Evolutionary conservation across 495 filamentous ascomycete species (phyloP).

Genomic region (Neurospora discreta): DNA sequence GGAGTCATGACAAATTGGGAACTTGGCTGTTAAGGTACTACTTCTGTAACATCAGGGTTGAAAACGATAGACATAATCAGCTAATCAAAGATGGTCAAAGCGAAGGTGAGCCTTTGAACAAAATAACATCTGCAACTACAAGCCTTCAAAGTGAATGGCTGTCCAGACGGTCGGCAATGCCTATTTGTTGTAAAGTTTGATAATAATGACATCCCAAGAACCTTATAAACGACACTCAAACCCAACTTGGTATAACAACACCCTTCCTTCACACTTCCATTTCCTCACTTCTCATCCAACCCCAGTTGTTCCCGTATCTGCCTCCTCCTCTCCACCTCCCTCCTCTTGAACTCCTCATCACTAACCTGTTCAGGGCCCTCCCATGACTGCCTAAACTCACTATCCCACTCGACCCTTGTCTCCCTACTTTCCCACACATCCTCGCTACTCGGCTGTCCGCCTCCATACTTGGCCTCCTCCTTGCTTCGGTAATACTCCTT

Average conservation of each 20-base stretch:
- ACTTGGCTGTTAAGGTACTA: not conserved
- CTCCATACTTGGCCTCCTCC: slow-evolving; percentile 65
- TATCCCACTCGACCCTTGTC: slow-evolving; percentile 31
- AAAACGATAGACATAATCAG: not conserved
- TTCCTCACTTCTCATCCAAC: slow-evolving; percentile 18
- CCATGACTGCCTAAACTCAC: slow-evolving; percentile 33
- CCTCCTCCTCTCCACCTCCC: slow-evolving; percentile 41
- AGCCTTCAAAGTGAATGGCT: not conserved
- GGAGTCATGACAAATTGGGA: not conserved
- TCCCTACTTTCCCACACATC: slow-evolving; percentile 77
- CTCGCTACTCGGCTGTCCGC: slow-evolving; percentile 60
- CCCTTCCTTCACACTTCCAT: not conserved
- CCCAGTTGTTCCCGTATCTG: slow-evolving; percentile 17
- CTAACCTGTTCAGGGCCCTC: slow-evolving; percentile 33
- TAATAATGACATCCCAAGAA: not conserved
- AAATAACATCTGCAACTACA: not conserved
- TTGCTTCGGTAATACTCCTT: slow-evolving; percentile 54
- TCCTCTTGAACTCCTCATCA: slow-evolving; percentile 48
- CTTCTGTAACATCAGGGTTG: not conserved
- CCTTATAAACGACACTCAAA: not conserved
- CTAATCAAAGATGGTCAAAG: not conserved
- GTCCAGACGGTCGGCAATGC: not conserved
- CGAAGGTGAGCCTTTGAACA: not conserved
- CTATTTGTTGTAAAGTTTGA: not conserved
- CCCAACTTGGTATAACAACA: not conserved